Percentiles rank a stretch among this genome's conserved stretches.
phyloP scores from a whole-genome alignment of 1,284 basidiomycete genomes.

The Moesziomyces sp. region DNA sequence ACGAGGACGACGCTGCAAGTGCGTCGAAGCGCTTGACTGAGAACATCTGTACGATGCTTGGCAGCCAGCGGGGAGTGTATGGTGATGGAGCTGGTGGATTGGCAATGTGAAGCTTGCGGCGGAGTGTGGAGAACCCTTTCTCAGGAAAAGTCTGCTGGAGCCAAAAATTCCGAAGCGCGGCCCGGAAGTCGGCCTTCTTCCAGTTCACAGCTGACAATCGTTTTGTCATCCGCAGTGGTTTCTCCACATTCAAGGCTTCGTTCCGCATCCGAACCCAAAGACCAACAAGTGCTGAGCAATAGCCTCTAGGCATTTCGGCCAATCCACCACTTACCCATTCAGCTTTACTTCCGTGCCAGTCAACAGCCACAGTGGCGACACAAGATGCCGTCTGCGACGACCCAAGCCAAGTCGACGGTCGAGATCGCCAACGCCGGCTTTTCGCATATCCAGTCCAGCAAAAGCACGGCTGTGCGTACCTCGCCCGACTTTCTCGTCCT shows the following conservation, averaged over 20 bases:
- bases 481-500: constrained; percentile 63
- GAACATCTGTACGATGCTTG: constrained; percentile 31
- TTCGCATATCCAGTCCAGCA: constrained; percentile 37
- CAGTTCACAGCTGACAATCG: neutral
- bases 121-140: constrained; percentile 9
- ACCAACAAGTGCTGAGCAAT: no score
- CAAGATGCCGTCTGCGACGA: constrained; percentile 33
- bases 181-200: constrained; percentile 9
- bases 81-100: neutral
- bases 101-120: neutral
- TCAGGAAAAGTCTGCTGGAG: constrained; percentile 2
- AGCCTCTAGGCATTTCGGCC: no score
- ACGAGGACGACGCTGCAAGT: constrained; percentile 10
- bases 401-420: constrained; percentile 39
- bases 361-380: no score
- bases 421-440: constrained; percentile 48
- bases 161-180: constrained; percentile 5
- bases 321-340: neutral
- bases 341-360: no score
- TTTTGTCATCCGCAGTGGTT: neutral
- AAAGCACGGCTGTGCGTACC: constrained; percentile 16
- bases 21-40: constrained; percentile 55
- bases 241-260: constrained; percentile 8
- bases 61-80: no score
- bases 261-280: neutral